Percentiles rank a stretch among this genome's conserved stretches.
phyloP scores from a whole-genome alignment of 805 yeast genomes.

The Myxozyma lipomycoides region DNA sequence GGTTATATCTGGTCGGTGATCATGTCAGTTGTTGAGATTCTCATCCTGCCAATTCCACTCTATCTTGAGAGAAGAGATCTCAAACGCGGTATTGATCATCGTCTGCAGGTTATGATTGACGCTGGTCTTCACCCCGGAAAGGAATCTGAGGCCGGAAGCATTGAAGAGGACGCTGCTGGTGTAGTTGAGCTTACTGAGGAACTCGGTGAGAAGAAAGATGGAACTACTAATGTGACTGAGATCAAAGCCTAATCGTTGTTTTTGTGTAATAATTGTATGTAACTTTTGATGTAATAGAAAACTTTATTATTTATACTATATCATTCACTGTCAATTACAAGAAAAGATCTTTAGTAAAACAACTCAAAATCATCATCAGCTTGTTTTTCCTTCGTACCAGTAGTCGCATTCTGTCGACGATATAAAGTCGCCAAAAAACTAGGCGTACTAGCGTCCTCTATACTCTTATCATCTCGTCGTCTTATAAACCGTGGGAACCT shows the following conservation, averaged over 20 bases:
- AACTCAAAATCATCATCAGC: neutral
- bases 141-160: slow-evolving; percentile 3
- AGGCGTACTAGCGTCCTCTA: slow-evolving; percentile 30
- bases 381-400: neutral
- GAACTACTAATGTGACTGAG: neutral
- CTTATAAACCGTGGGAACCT: slow-evolving; percentile 32
- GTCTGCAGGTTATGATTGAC: neutral
- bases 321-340: neutral
- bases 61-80: slow-evolving; percentile 13
- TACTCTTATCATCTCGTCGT: slow-evolving; percentile 24
- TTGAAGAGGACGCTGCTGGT: slow-evolving; percentile 1
- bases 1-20: slow-evolving; percentile 19
- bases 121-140: neutral
- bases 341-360: neutral
- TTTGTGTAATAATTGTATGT: neutral
- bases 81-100: slow-evolving; percentile 9
- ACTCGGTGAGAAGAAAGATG: neutral
- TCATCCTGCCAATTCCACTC: slow-evolving; percentile 16
- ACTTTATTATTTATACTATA: too few species aligned
- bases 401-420: slow-evolving; percentile 9
- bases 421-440: slow-evolving; percentile 26
- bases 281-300: too few species aligned
- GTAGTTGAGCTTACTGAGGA: neutral
- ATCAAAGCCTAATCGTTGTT: neutral
- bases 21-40: slow-evolving; percentile 11